Base-by-base conservation (phyloP, 2,329 filamentous ascomycete species). In the Diaporthe aspalathi region DNA sequence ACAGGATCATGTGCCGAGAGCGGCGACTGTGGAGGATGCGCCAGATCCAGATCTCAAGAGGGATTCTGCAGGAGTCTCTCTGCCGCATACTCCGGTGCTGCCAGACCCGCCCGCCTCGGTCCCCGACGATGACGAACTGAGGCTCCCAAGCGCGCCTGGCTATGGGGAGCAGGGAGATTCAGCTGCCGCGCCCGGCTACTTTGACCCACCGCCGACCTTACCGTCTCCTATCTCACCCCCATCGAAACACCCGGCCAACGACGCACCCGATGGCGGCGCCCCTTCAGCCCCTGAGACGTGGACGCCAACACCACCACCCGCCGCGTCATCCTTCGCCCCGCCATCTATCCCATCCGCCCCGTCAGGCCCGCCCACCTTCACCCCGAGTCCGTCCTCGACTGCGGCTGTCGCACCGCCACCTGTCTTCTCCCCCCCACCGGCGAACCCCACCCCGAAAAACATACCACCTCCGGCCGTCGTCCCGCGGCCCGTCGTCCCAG, bases 1-100 rank as follows among this genome's bases (percentile, higher is more conserved):
- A 8, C 29, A 74, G 7, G 70, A 45, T 2, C 35, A 70, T 14
- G 70, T 47, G 17, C 80, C 83, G 1, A 81, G 80, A 16, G 81
- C 83, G 0, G 85, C 82, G 17, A 85, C 84, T 6, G 83, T 87
- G 43, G 89, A 92, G 71, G 88, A 90, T 62, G 84, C 80, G 0
- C 82, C 85, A 0, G 87, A 89, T 60, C 80, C 81, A 2, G 83
- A 82, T 3, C 78, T 76, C 38, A 80, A 54, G 49, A 76, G 77
- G 50, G 77, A 80, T 62, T 78, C 79, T 1, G 77, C 79, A 8
- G 79, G 78, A 12, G 77, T 80, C 2, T 79, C 79, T 2, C 70
- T 79, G 16, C 80, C 80, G 0, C 80, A 81, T 16, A 83, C 60
- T 8, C 60, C 60, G 6, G 81, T 35, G 82, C 83, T 14, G 79